A percentile compares a stretch with the other conserved stretches of the same genome.
These are phyloP conservation scores for Chlamydomonas sp. DNA, from an alignment of 139 green algal species.

Conservation along the genomic window DNA sequence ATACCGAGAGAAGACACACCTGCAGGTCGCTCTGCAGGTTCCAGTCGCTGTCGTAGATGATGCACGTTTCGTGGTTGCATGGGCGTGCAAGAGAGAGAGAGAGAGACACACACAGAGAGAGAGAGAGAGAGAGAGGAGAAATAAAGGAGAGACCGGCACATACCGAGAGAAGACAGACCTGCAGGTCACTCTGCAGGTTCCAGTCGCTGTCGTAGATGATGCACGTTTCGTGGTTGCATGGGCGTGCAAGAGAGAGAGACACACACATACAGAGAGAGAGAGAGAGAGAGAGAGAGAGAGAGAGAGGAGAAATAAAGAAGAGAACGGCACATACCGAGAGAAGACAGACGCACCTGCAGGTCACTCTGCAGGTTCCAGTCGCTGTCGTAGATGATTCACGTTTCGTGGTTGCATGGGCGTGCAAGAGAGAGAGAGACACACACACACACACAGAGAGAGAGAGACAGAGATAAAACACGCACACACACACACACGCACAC, in stretches of 20 bases:
- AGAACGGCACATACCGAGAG: no score
- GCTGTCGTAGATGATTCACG: conserved; percentile 16
- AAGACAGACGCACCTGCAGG: neutral
- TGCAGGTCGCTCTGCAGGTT: neutral
- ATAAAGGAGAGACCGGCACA: no score
- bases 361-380: conserved; percentile 7
- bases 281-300: no score
- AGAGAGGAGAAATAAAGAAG: no score
- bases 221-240: conserved; percentile 12
- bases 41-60: conserved; percentile 17
- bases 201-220: conserved; percentile 17
- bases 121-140: no score
- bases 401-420: conserved; percentile 15
- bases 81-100: conserved; percentile 16
- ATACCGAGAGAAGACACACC: no score
- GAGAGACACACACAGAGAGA: no score
- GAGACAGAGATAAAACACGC: no score
- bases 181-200: neutral
- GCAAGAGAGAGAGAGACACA: conserved; percentile 13
- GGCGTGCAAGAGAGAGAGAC: conserved; percentile 16
- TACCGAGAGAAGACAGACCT: no score
- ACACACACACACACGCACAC: no score
- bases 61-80: conserved; percentile 13
- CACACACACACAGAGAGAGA: no score
- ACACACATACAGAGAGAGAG: no score